Evolutionary conservation across 2,329 filamentous ascomycete species (phyloP).

Genomic region (Exophiala phaeomuriformis): DNA sequence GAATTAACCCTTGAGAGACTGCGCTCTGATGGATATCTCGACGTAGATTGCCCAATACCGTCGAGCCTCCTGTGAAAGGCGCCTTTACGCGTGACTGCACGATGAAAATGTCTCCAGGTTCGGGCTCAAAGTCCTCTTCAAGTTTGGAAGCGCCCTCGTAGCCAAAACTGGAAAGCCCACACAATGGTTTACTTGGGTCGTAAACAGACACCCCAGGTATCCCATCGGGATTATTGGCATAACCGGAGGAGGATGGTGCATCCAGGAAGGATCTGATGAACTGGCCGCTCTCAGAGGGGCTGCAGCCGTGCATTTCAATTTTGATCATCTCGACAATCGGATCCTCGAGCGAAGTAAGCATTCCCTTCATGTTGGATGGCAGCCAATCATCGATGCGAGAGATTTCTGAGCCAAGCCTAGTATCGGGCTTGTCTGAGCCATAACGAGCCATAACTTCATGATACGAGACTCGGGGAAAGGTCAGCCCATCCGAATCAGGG

Average conservation of each 20-base stretch:
- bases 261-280: conserved; percentile 69
- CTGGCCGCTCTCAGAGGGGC: conserved; percentile 48
- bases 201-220: conserved; percentile 71
- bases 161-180: conserved; percentile 70
- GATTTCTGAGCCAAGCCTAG: conserved; percentile 66
- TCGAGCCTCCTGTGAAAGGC: conserved; percentile 62
- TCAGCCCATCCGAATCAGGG: conserved; percentile 1
- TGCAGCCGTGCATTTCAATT: conserved; percentile 39
- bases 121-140: conserved; percentile 47
- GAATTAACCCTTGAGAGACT: conserved; percentile 54
- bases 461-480: conserved; percentile 47
- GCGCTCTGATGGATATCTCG: conserved; percentile 62
- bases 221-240: conserved; percentile 65
- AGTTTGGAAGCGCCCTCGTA: conserved; percentile 59
- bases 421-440: conserved; percentile 87
- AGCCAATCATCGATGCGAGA: conserved; percentile 57
- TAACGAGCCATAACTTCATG: conserved; percentile 69
- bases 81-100: conserved; percentile 66
- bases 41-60: conserved; percentile 62
- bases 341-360: conserved; percentile 62
- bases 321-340: conserved; percentile 71
- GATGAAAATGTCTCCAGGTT: conserved; percentile 71
- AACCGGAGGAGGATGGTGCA: conserved; percentile 48
- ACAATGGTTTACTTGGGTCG: conserved; percentile 65
- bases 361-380: conserved; percentile 58